A percentile compares a stretch with the other conserved stretches of the same genome.
Conservation (phyloP, 495 filamentous ascomycete species). For the Aspergillus avenaceus region DNA sequence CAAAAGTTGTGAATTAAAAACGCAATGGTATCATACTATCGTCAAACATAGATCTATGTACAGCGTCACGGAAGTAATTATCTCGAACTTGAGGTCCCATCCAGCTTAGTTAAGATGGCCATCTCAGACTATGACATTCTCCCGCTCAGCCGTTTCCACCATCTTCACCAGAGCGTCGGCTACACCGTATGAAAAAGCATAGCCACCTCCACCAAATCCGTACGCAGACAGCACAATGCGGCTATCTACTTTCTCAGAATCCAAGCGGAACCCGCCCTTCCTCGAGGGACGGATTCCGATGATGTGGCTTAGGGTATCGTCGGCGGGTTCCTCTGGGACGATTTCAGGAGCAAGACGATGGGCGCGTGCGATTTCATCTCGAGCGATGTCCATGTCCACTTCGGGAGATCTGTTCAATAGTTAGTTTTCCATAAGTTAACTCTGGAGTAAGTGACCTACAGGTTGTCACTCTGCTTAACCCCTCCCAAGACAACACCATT, state of each 20-base stretch:
- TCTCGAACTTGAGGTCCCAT: too few relatives aligned
- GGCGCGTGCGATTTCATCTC: conserved; percentile 39
- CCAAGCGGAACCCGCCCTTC: conserved; percentile 36
- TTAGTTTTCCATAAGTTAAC: background rate
- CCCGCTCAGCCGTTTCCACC: conserved; percentile 33
- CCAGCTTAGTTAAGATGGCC: too few relatives aligned
- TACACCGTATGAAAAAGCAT: conserved; percentile 42
- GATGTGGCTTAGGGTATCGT: conserved; percentile 30
- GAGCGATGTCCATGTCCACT: conserved; percentile 34
- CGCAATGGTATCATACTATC: too few relatives aligned
- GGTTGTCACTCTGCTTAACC: conserved; percentile 36
- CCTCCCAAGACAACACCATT: conserved; percentile 44
- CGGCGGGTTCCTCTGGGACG: conserved; percentile 31
- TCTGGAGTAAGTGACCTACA: conserved; percentile 23
- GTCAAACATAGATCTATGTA: too few relatives aligned
- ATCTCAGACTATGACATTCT: conserved; percentile 25
- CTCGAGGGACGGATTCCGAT: conserved; percentile 40
- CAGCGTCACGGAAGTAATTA: too few relatives aligned
- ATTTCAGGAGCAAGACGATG: conserved; percentile 38
- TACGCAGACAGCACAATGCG: conserved; percentile 36
- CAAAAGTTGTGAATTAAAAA: too few relatives aligned
- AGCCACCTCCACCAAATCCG: conserved; percentile 42
- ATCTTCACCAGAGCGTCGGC: conserved; percentile 37
- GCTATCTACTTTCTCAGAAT: conserved; percentile 25
- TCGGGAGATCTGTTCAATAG: conserved; percentile 25